Evolutionary conservation across 208 protist species (phyloP).

Genomic region (Angomonas deanei): DNA sequence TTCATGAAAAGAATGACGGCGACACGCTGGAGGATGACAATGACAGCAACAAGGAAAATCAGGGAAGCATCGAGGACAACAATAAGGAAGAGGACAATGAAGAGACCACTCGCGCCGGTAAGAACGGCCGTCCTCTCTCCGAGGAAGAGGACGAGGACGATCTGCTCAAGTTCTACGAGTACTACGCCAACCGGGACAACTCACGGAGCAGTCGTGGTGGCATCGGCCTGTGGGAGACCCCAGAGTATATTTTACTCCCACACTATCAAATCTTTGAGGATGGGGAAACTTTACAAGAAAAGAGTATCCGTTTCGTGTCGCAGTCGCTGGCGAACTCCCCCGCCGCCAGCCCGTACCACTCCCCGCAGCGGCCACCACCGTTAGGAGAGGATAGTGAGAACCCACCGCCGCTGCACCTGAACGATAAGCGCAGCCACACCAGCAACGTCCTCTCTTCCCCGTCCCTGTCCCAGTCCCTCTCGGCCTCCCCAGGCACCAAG

Average conservation of each 20-base stretch:
- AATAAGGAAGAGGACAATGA: background rate
- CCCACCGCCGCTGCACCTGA: too few species aligned
- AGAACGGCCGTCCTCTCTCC: too few species aligned
- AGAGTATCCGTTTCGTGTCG: conserved; percentile 13
- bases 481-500: background rate
- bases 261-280: conserved; percentile 39
- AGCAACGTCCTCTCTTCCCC: background rate
- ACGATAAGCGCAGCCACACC: background rate
- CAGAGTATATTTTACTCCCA: conserved; percentile 55
- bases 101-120: background rate
- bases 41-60: too few species aligned
- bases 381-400: too few species aligned
- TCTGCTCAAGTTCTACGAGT: background rate
- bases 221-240: conserved; percentile 39
- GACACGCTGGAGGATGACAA: background rate
- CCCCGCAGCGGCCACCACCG: background rate
- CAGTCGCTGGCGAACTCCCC: too few species aligned
- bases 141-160: background rate
- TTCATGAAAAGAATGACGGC: too few species aligned
- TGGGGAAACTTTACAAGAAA: conserved; percentile 13
- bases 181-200: background rate
- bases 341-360: background rate
- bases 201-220: background rate
- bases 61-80: too few species aligned
- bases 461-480: conserved; percentile 9